Evolutionary conservation across 1,284 basidiomycete genomes (phyloP), one percentile per base, ranked within the genome.

Genomic region (Chondrostereum purpureum): DNA sequence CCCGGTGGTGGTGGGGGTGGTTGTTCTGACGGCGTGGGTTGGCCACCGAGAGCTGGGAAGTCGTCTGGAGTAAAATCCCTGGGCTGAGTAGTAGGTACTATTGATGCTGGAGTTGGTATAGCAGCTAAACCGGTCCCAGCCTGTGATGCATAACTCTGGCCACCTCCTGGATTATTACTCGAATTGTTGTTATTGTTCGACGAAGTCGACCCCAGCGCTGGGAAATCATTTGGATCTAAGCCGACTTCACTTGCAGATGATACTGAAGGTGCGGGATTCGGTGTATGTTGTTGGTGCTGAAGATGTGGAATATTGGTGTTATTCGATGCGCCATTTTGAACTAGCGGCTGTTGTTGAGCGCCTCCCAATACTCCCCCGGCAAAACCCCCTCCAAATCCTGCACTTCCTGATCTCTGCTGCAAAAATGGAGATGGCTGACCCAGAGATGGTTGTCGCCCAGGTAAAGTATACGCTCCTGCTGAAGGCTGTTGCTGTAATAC

Each of bases 211-310:
- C 87, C 86, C 10, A 91, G 73, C 19, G 86, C 88, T 10, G 88
- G 88, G 56, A 91, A 91, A 63, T 91, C 88, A 58, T 84, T 90
- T 24, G 79, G 86, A 69, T 90, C 88, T 43, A 90, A 76, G n/a
- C 79, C 83, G 46, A 82, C 77, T 56, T 88, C 86, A 56, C 74
- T 80, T 22, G 77, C 66, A n/a, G 80, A 80, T 42, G 79, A 78
- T 45, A 70, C 74, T 33, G 78, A 77, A 31, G 77, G 75, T 22
- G 76, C 72, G 13, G 68, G 62, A 45, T 63, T 64, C 19, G 70
- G 61, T 18, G 74, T 73, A 55, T 77, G 78, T 48, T 68, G 60
- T 46, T 80, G 63, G 58, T 81, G 77, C 21, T 72, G 75, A 13
- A 70, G 74, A 46, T 80, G 60, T 44, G 71, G 58, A 48, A 56